phyloP scores from a whole-genome alignment of 257 asterid genomes.

The Ilex asprella region DNA sequence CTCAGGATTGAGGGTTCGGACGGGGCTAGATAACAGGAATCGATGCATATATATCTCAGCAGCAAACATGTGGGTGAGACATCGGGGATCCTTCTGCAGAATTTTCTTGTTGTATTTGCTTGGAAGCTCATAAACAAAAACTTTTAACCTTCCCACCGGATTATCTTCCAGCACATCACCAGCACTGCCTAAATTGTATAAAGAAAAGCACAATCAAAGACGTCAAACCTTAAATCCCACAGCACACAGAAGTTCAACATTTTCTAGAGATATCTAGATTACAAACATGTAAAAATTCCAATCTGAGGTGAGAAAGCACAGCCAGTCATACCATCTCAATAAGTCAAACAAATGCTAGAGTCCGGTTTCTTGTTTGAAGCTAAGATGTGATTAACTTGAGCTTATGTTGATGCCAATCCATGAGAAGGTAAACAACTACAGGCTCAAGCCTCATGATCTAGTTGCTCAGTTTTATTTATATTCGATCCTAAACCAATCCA shows the following conservation, averaged over 20 bases:
- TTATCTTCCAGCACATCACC: conserved; percentile 5
- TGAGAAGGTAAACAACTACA: too few relatives aligned
- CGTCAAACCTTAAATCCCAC: background rate
- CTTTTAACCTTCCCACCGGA: conserved; percentile 1
- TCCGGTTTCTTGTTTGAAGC: too few relatives aligned
- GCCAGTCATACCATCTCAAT: too few relatives aligned
- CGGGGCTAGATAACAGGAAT: background rate
- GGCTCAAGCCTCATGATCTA: too few relatives aligned
- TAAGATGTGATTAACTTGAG: too few relatives aligned
- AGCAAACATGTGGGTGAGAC: conserved; percentile 4
- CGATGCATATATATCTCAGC: background rate
- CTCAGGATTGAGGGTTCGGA: background rate
- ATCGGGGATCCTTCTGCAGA: conserved; percentile 4
- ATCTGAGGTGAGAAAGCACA: background rate
- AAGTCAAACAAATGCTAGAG: too few relatives aligned
- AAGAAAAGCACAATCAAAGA: background rate
- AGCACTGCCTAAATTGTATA: background rate
- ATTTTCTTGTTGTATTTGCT: conserved; percentile 2
- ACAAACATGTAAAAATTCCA: background rate
- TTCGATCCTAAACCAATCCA: too few relatives aligned
- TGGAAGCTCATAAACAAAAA: conserved; percentile 4
- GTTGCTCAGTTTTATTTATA: too few relatives aligned
- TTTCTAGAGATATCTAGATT: background rate
- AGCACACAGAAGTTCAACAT: background rate
- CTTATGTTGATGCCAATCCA: too few relatives aligned